A percentile compares a stretch with the other conserved stretches of the same genome.
phyloP scores from a whole-genome alignment of 2,329 filamentous ascomycete genomes.

The Nannizzia gypsea region DNA sequence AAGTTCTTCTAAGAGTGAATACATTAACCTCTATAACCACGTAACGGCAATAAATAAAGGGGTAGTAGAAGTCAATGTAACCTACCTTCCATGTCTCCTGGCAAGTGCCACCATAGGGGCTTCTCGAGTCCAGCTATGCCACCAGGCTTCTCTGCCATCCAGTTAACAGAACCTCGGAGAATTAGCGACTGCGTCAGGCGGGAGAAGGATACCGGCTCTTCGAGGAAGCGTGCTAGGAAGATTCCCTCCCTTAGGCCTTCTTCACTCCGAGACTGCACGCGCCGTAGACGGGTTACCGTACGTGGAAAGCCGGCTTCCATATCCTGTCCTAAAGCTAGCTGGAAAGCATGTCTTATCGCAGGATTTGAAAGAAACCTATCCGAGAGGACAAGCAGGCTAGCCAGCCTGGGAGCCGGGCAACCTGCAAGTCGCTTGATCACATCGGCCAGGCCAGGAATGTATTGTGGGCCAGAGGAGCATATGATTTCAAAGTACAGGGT shows the following conservation, averaged over 20 bases:
- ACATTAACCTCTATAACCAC: conserved; percentile 1
- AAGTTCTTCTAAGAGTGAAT: conserved; percentile 28
- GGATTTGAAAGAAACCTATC: conserved; percentile 10
- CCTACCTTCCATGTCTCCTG: conserved; percentile 32
- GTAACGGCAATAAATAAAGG: background rate
- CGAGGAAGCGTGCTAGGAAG: conserved; percentile 26
- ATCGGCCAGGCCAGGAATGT: background rate
- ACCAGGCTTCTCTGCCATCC: conserved; percentile 22
- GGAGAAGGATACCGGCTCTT: conserved; percentile 20
- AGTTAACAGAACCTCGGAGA: conserved; percentile 27
- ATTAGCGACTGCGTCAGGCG: conserved; percentile 27
- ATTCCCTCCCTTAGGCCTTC: conserved; percentile 31
- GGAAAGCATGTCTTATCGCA: background rate
- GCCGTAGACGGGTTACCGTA: no score
- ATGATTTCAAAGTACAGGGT: conserved; percentile 11
- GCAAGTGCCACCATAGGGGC: conserved; percentile 28
- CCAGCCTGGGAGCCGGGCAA: conserved; percentile 9
- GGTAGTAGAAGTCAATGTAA: background rate
- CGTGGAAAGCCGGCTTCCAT: no score
- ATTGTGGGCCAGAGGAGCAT: background rate
- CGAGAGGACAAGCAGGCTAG: conserved; percentile 11
- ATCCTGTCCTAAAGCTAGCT: background rate
- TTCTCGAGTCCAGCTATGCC: conserved; percentile 13
- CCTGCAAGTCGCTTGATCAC: conserved; percentile 4
- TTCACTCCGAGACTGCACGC: no score